Evolutionary conservation across 2,329 filamentous ascomycete genomes (phyloP), one percentile per base, ranked within the genome.

Genomic region (Apiospora sp.): DNA sequence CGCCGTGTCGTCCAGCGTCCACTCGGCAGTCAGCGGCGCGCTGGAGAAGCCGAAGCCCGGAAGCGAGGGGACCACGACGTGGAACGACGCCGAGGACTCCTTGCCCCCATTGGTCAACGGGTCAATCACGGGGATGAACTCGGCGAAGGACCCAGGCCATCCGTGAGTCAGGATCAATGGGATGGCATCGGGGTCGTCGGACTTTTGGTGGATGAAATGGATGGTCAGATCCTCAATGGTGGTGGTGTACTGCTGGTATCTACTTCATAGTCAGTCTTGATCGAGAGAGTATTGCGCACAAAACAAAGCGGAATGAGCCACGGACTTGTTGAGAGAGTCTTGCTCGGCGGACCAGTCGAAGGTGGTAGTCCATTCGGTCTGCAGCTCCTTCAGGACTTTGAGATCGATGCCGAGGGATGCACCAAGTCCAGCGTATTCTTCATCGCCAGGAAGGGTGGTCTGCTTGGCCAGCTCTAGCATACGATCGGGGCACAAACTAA

Each of bases 141-240:
- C 84, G 74, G 83, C 82, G 71, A 86, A 86, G 0, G 80, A 82
- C 5, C 84, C 84, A 2, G 84, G 84, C 85, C 83, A 86, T 44
- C 84, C 85, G 74, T 86, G 83, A 1, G 84, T 75, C 44, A 85
- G 75, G 0, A 86, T 75, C 1, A 86, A 75, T 0, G 85, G 83
- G 46, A 85, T 82, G 0, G 82, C 83, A 10, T 41, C 1, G 30
- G 19, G 3, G 30, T 22, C 8, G 0, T 67, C 0, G 67, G 68
- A 1, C 71, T 49, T 1, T 37, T 76, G 68, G 41, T 80, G 76
- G 8, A 77, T 71, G 44, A 79, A 80, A 41, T 80, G 79, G 44
- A 79, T 75, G 0, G 6, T 7, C 30, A 61, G 16, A 16, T 4
- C 51, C 10, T 34, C 51, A n/a, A 77, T 75, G 1, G 70, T 72